Evolutionary conservation across 2,329 filamentous ascomycete species (phyloP), one percentile per base, ranked within the genome.

Genomic region (Aspergillaceae sp.): DNA sequence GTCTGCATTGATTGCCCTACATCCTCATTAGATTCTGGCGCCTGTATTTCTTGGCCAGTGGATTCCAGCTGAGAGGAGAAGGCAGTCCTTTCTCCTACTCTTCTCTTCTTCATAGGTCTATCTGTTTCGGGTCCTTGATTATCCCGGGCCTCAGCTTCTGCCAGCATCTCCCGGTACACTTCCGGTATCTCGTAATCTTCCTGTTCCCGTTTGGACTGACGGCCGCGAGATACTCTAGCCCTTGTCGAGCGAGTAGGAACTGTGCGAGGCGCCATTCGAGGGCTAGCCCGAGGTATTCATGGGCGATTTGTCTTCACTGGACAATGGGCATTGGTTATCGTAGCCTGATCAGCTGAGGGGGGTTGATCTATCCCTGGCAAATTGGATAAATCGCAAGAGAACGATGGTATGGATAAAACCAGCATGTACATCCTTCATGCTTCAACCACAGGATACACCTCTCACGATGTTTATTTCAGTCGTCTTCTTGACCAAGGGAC

Each of bases 131-230:
- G 54, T 27, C 54, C 51, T 9, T 44, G 53, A 3, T 59, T 51
- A 32, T 63, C 60, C 36, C 64, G 61, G 8, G 61, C 56, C 47
- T 66, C 63, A 19, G 63, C 64, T 49, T 71, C 67, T 3, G 63
- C 64, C 27, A 72, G 57, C 67, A 71, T 66, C 40, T 72, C 66
- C 40, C 55, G 58, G 47, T 71, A 72, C 3, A 70, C 60, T 43
- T 64, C 58, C 4, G 66, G 60, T 8, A 68, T 54, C 26, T 51
- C 53, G 44, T 65, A 51, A 45, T 63, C 58, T n/a, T 8, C 11
- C 27, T 47, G 37, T 33, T 48, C 41, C 11, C 41, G 45, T 32
- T 45, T 52, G 10, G 44, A 27, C 43, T 42, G 48, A 29, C 41
- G 51, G 19, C 45, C 29, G 8, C 47, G 51, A 37, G 51, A 32